Evolutionary conservation across 768 basidiomycete species (phyloP), one percentile per base, ranked within the genome.

Genomic region (Suillus brevipes): DNA sequence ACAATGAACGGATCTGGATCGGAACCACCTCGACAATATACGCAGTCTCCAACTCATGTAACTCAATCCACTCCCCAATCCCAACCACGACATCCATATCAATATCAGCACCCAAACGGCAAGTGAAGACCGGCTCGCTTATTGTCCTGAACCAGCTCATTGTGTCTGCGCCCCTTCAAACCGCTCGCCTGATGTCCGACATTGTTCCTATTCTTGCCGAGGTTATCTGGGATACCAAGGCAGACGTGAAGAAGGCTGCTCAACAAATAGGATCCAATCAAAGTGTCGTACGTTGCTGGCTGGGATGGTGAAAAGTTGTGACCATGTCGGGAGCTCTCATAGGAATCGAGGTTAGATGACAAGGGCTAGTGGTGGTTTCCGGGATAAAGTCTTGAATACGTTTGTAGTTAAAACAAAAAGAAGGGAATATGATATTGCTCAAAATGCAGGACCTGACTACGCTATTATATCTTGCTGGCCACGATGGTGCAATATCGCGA

Each of bases 151-250:
- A 97, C 81, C 91, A 93, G 82, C 87, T 98, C 73, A 90, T 97
- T 70, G 82, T 79, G 69, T 88, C 88, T 72, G 92, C 94, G 36
- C 92, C 95, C 56, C 73, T 79, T 65, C 96, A 96, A 81, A 92
- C 85, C 62, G 90, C 91, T 65, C 89, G 88, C 71, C 91, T 95
- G 74, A 96, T 94, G 83, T 95, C 94, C 65, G 94, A 97, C 55
- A 93, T 99, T 67, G 90, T 98, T 68, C 95, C 96, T 66, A 84
- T 98, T 72, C 93, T 99, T 73, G 79, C 96, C 40, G 96, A 95
- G 75, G 94, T 91, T 65, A 97, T 99, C 72, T 99, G 97, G 97
- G 96, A 97, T 80, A 97, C 94, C 79, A 98, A 98, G 83, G 88
- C 95, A 56, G 95, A 97, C 69, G 97, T 98, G 78, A 98, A 98